A percentile compares a stretch with the other conserved stretches of the same genome.
Conservation (phyloP, 1,284 basidiomycete genomes). For the Sanghuangporus sanghuang region DNA sequence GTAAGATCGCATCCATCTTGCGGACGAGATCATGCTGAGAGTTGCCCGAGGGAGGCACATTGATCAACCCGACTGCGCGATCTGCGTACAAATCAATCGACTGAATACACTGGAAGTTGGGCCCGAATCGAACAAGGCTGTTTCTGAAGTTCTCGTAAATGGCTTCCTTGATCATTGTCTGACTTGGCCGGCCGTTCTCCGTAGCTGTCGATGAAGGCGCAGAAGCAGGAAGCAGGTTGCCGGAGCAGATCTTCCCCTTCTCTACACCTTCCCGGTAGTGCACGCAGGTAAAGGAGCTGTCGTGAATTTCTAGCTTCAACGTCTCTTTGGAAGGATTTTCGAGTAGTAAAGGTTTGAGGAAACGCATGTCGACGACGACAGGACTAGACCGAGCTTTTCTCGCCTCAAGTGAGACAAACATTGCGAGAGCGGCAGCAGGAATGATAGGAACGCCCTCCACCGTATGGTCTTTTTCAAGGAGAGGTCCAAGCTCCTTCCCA, state of each 20-base stretch:
- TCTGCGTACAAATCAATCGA: slow-evolving; percentile 26
- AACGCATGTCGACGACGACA: slow-evolving; percentile 4
- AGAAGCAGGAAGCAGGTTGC: slow-evolving; percentile 17
- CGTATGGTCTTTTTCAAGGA: slow-evolving; percentile 26
- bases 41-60: slow-evolving; percentile 23
- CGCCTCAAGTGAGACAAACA: slow-evolving; percentile 25
- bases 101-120: slow-evolving; percentile 30
- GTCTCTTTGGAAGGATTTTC: neutral
- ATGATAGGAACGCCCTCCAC: slow-evolving; percentile 30
- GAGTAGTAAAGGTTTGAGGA: slow-evolving; percentile 8
- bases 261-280: neutral
- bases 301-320: slow-evolving; percentile 6
- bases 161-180: neutral
- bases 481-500: slow-evolving; percentile 11
- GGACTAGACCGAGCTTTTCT: neutral
- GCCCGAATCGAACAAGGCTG: slow-evolving; percentile 28
- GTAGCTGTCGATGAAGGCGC: neutral
- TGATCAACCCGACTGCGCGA: slow-evolving; percentile 27
- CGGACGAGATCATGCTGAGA: slow-evolving; percentile 28
- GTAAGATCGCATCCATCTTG: slow-evolving; percentile 31
- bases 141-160: slow-evolving; percentile 7
- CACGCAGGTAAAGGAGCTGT: neutral
- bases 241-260: slow-evolving; percentile 26
- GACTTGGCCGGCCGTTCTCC: neutral
- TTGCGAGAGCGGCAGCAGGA: slow-evolving; percentile 31